Evolutionary conservation across 2,329 filamentous ascomycete genomes (phyloP).

Genomic region (Colletotrichum salicis): DNA sequence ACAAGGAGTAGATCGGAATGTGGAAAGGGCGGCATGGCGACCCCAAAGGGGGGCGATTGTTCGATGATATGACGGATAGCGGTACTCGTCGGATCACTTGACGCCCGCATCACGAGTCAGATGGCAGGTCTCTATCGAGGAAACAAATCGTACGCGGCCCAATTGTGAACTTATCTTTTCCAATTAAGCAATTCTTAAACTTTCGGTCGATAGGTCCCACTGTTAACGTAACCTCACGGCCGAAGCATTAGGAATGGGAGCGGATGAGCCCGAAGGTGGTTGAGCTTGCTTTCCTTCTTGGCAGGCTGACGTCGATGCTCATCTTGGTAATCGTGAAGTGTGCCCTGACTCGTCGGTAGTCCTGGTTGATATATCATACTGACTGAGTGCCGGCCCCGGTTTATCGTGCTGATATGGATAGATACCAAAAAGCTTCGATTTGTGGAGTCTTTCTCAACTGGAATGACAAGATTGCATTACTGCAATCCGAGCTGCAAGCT

Average conservation of each 20-base stretch:
- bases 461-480: not conserved
- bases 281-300: not conserved
- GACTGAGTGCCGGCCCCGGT: slow-evolving; percentile 9
- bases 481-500: not conserved
- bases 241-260: not conserved
- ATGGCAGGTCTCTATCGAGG: slow-evolving; percentile 5
- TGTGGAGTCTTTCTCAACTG: slow-evolving; percentile 10
- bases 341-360: slow-evolving; percentile 19
- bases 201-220: slow-evolving; percentile 5
- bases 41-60: not conserved
- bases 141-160: not conserved
- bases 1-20: not conserved
- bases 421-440: slow-evolving; percentile 10
- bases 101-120: slow-evolving; percentile 23
- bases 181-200: not conserved
- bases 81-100: slow-evolving; percentile 4
- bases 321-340: slow-evolving; percentile 28
- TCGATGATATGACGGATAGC: slow-evolving; percentile 20
- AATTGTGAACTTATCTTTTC: slow-evolving; percentile 13
- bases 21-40: not conserved
- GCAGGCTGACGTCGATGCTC: not conserved
- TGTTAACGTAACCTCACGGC: not conserved
- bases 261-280: not conserved
- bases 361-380: slow-evolving; percentile 22
- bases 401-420: not conserved